Evolutionary conservation across 768 basidiomycete genomes (phyloP), one percentile per base, ranked within the genome.

Genomic region (Kwoniella dendrophila): DNA sequence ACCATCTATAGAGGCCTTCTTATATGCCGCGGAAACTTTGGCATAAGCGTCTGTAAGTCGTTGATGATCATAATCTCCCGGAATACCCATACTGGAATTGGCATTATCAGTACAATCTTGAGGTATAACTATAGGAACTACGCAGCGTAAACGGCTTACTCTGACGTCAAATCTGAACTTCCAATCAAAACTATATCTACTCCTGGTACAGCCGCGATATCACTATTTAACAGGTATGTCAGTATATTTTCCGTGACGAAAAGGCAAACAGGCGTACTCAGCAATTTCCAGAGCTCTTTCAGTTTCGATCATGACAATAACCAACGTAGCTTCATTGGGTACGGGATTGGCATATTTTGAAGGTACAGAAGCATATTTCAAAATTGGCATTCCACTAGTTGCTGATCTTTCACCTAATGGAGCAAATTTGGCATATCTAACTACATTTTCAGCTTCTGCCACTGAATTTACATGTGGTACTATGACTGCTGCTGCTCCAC

Each of bases 251-350:
- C 8, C 30, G 55, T 7, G 33, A 7, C 16, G 24, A 14, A 16
- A 18, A 24, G 24, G 14, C 10, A 27, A 7, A 26, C 22, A 27
- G 18, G 18, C 26, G 26, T 34, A 73, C 71, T 73, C 68, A 8
- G 53, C 68, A 27, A 63, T 49, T 10, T 67, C 66, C 7, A 73
- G 30, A 2, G 66, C 69, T 18, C 50, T 38, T 38, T 60, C 63
- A 1, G 71, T 63, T 59, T 73, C 71, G 30, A 73, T 68, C 71
- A 73, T 73, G 34, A 56, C 56, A 34, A 73, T 73, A 47, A 70
- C 68, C 38, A 56, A 29, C 2, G 66, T 67, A 5, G n/a, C 27
- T n/a, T 70, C 68, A 62, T 73, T 73, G 27, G 44, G 41, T 22
- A 68, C 57, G 18, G 33, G 30, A 47, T 69, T 67, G 45, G 65